A percentile compares a stretch with the other conserved stretches of the same genome.
These are phyloP conservation scores for Zopfia rhizophila DNA, from an alignment of 2,329 filamentous ascomycete genomes.

Conservation along the genomic window DNA sequence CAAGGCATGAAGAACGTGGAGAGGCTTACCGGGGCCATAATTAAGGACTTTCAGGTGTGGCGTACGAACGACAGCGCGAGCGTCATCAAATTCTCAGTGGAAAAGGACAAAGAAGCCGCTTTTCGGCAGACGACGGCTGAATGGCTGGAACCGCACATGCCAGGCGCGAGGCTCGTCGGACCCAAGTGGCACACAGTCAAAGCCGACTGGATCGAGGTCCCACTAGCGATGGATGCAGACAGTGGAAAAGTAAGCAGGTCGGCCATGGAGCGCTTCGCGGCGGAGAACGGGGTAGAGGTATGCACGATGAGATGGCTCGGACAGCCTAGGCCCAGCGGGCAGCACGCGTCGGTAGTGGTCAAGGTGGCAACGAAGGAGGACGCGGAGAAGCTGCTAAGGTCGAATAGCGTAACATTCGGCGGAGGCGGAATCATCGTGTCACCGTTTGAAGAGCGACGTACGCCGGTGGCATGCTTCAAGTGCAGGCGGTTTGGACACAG, in stretches of 20 bases:
- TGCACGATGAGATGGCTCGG: slow-evolving; percentile 18
- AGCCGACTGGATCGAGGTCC: slow-evolving; percentile 23
- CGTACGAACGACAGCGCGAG: slow-evolving; percentile 17
- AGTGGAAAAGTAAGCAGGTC: slow-evolving; percentile 18
- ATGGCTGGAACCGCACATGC: slow-evolving; percentile 22
- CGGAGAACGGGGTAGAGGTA: slow-evolving; percentile 20
- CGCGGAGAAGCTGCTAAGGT: slow-evolving; percentile 21
- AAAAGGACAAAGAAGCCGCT: slow-evolving; percentile 24
- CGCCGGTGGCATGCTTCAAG: slow-evolving; percentile 7
- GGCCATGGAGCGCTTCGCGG: slow-evolving; percentile 17
- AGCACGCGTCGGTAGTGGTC: slow-evolving; percentile 19
- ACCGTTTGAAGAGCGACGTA: slow-evolving; percentile 8
- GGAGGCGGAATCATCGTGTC: slow-evolving; percentile 10
- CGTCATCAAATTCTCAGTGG: slow-evolving; percentile 25
- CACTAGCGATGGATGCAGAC: slow-evolving; percentile 22
- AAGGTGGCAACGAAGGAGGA: slow-evolving; percentile 23
- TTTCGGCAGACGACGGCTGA: slow-evolving; percentile 23
- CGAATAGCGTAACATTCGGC: slow-evolving; percentile 18
- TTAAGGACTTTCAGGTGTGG: slow-evolving; percentile 21
- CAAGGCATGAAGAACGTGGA: slow-evolving; percentile 20
- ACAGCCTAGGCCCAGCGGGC: slow-evolving; percentile 14
- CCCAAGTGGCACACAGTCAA: slow-evolving; percentile 25
- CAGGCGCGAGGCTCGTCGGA: slow-evolving; percentile 21
- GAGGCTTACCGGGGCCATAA: slow-evolving; percentile 10
- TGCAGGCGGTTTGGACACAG: slow-evolving; percentile 9